Percentiles rank a stretch among this genome's conserved stretches.
Evolutionary conservation across 1,139 yeast genomes (phyloP).

Genomic region (Zygosaccharomyces sapae): DNA sequence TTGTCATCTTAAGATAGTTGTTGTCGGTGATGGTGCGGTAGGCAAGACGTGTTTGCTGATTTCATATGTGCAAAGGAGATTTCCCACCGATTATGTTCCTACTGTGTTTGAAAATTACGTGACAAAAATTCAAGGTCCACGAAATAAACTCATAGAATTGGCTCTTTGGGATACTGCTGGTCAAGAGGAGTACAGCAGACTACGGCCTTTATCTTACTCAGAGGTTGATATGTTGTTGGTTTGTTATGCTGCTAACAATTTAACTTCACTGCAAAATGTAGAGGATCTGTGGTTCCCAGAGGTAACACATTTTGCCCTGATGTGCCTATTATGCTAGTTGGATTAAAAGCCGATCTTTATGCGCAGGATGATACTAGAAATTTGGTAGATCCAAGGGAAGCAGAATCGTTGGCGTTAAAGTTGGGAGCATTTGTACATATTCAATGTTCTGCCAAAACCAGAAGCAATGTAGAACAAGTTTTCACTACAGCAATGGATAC

Average conservation of each 20-base stretch:
- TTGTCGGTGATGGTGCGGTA: constrained; percentile 92
- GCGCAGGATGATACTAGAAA: constrained; percentile 34
- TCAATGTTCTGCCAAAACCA: constrained; percentile 72
- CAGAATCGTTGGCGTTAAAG: constrained; percentile 49
- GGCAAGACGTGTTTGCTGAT: constrained; percentile 87
- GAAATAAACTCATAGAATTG: constrained; percentile 50
- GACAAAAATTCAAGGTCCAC: constrained; percentile 56
- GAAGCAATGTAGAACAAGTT: constrained; percentile 61
- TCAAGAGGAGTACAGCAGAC: constrained; percentile 83
- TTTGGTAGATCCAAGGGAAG: constrained; percentile 20
- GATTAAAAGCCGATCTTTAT: constrained; percentile 68
- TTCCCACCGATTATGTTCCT: constrained; percentile 77
- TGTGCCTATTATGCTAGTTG: constrained; percentile 71
- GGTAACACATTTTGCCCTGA: constrained; percentile 76
- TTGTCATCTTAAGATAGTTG: constrained; percentile 54
- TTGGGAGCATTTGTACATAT: constrained; percentile 75
- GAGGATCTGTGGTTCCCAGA: constrained; percentile 86
- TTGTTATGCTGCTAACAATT: constrained; percentile 68
- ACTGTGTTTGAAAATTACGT: constrained; percentile 85
- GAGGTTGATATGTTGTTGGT: constrained; percentile 72
- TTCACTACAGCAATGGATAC: constrained; percentile 46
- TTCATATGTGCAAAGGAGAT: constrained; percentile 73
- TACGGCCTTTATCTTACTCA: constrained; percentile 79
- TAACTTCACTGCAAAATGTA: constrained; percentile 65
- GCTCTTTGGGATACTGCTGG: constrained; percentile 95